Base-by-base conservation (phyloP, 768 basidiomycete genomes). In the Tephrocybe sp. region DNA sequence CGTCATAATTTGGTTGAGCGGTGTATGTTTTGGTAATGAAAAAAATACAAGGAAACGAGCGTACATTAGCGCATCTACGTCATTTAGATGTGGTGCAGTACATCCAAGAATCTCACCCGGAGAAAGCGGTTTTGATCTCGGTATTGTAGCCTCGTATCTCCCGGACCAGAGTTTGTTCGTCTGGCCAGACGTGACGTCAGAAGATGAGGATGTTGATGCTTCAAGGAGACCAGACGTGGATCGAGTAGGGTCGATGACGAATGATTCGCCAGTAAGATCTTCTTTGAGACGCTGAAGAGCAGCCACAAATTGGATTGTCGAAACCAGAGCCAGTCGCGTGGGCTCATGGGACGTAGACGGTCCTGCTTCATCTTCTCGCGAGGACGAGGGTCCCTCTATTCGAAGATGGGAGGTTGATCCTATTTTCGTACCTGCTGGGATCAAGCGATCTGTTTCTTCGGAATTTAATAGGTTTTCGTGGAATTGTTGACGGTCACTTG, bases 91-190 rank as follows among this genome's bases (percentile, higher is more conserved):
- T 3, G 97, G 97, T 15, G 97, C 94, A 0, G 97, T 99, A 64
- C 97, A 99, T 15, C 97, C 97, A 8, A 99, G 70, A 38, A 99
- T 93, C 69, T 98, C 97, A 18, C 97, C 97, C 0, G 97, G 97
- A 13, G 91, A 94, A 7, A 99, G 76, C 33, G 97, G 97, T 62
- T 92, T 93, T 10, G 88, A 86, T 44, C 87, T 80, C 3, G 94
- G 94, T 55, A 97, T 88, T 1, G 73, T 78, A 3, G 80, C 72
- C 4, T 91, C 83, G 61, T 94, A 94, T 61, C 67, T 79, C 36
- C 86, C 86, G 12, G 70, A 69, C 80, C 80, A 83, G 5, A 74
- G 57, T 40, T 57, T 66, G 11, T 63, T 53, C 8, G 45, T 33
- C 43, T 50, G 19, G 21, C 40, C 49, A 37, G 31, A 44, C 39